Percentiles rank a stretch among this genome's conserved stretches.
Evolutionary conservation across 2,329 filamentous ascomycete genomes (phyloP).

Genomic region (Corinectria fuckeliana): DNA sequence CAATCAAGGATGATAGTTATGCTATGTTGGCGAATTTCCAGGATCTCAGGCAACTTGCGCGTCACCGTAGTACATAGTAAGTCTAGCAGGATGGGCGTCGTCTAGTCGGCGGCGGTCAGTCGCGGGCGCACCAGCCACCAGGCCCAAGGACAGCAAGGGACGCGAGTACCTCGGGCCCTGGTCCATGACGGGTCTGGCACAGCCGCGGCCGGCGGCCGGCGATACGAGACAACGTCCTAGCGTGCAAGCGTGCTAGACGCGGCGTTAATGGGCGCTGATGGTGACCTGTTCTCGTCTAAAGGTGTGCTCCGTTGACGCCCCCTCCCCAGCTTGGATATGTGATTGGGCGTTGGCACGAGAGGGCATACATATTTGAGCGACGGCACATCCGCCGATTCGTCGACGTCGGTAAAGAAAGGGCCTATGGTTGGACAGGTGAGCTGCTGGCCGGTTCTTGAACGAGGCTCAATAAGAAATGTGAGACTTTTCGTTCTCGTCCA

Average conservation of each 20-base stretch:
- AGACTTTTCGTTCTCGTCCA: not conserved
- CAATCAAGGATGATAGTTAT: slow-evolving; percentile 19
- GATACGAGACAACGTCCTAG: slow-evolving; percentile 40
- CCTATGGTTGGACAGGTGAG: slow-evolving; percentile 13
- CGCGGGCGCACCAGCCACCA: slow-evolving; percentile 23
- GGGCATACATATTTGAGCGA: slow-evolving; percentile 31
- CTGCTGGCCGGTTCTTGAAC: not conserved
- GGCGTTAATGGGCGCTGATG: slow-evolving; percentile 38
- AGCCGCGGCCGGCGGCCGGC: slow-evolving; percentile 40
- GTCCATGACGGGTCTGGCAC: slow-evolving; percentile 24
- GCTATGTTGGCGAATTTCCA: slow-evolving; percentile 12
- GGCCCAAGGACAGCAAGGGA: slow-evolving; percentile 17
- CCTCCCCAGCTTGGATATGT: slow-evolving; percentile 13
- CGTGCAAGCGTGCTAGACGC: slow-evolving; percentile 42
- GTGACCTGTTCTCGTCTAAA: slow-evolving; percentile 36
- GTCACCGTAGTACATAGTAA: slow-evolving; percentile 9
- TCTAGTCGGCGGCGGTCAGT: slow-evolving; percentile 21
- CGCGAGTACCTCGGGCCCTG: slow-evolving; percentile 16
- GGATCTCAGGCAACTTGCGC: slow-evolving; percentile 16
- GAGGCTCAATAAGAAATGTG: not conserved
- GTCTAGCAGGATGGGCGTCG: slow-evolving; percentile 17
- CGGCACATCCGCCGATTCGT: slow-evolving; percentile 33
- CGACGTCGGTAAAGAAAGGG: slow-evolving; percentile 24
- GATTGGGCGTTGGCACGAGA: slow-evolving; percentile 33
- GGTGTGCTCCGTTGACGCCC: slow-evolving; percentile 21